Percentiles rank a stretch among this genome's conserved stretches.
These are phyloP conservation scores for Saccharomycopsis capsularis DNA, from an alignment of 805 yeast genomes.

Conservation along the genomic window DNA sequence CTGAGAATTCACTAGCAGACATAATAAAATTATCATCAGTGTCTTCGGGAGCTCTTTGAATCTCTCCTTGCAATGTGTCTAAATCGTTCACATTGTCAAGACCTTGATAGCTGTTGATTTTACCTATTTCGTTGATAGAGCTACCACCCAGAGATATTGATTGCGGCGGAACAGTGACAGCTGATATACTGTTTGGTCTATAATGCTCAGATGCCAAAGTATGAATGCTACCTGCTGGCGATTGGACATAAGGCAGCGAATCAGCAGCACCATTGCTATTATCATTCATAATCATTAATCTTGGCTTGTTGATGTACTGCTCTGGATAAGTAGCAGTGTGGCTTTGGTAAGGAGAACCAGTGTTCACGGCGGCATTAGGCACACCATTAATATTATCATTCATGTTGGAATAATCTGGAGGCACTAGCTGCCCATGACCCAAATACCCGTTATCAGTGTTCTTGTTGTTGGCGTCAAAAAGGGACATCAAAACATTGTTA, in stretches of 20 bases:
- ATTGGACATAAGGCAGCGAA: background rate
- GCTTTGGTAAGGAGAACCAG: too few species aligned
- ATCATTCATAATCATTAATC: slow-evolving; percentile 15
- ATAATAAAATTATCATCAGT: slow-evolving; percentile 14
- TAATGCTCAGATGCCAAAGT: background rate
- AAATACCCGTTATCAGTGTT: slow-evolving; percentile 1
- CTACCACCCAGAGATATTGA: background rate
- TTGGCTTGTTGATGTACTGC: background rate
- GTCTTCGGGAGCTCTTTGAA: slow-evolving; percentile 17
- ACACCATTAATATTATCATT: background rate
- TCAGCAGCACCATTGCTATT: background rate
- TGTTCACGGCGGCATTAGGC: background rate
- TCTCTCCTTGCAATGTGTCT: slow-evolving; percentile 10
- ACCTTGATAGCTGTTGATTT: background rate
- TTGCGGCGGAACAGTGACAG: too few species aligned
- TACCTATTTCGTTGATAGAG: background rate
- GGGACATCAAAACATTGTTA: slow-evolving; percentile 9
- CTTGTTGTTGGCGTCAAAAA: slow-evolving; percentile 12
- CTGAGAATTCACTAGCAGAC: slow-evolving; percentile 5
- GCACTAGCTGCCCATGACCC: background rate
- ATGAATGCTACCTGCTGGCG: slow-evolving; percentile 5
- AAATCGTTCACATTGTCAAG: background rate
- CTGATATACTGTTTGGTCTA: too few species aligned
- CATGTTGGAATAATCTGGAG: background rate
- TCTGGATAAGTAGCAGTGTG: background rate